phyloP scores from a whole-genome alignment of 768 basidiomycete species.

The Suillus variegatus region DNA sequence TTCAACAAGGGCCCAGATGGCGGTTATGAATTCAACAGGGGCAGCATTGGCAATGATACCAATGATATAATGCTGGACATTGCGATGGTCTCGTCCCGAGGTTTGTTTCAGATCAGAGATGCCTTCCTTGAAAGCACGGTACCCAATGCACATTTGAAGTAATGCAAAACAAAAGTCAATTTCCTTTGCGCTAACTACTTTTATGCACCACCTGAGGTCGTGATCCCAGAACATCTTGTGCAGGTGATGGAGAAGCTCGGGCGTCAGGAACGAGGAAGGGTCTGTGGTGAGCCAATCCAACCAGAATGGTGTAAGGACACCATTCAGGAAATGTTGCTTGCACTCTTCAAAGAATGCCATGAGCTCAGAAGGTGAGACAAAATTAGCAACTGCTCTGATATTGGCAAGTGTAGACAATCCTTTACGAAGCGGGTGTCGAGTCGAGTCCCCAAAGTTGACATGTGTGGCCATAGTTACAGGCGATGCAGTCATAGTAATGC shows the following conservation, averaged over 20 bases:
- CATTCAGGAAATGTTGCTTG: no score
- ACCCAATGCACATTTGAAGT: conserved; percentile 38
- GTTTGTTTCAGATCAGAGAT: conserved; percentile 44
- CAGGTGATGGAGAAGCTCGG: conserved; percentile 41
- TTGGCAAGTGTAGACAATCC: no score
- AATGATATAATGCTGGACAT: conserved; percentile 38
- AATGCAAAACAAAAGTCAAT: conserved; percentile 38
- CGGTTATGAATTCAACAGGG: conserved; percentile 29
- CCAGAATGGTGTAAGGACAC: no score
- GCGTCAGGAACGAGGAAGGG: conserved; percentile 34
- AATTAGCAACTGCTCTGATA: no score
- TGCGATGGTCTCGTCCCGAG: conserved; percentile 39
- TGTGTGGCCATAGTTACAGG: conserved; percentile 15
- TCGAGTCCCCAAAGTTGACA: no score
- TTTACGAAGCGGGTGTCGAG: no score
- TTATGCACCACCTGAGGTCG: conserved; percentile 37
- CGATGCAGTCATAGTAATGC: conserved; percentile 25
- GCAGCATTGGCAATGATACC: conserved; percentile 35
- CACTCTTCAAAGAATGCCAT: no score
- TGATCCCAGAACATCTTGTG: conserved; percentile 44
- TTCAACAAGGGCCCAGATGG: conserved; percentile 36
- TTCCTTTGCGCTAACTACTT: conserved; percentile 31
- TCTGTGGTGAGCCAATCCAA: conserved; percentile 22
- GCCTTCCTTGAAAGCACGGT: conserved; percentile 39
- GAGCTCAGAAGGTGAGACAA: no score